phyloP scores from a whole-genome alignment of 768 basidiomycete genomes.

The Hypsizygus marmoreus region DNA sequence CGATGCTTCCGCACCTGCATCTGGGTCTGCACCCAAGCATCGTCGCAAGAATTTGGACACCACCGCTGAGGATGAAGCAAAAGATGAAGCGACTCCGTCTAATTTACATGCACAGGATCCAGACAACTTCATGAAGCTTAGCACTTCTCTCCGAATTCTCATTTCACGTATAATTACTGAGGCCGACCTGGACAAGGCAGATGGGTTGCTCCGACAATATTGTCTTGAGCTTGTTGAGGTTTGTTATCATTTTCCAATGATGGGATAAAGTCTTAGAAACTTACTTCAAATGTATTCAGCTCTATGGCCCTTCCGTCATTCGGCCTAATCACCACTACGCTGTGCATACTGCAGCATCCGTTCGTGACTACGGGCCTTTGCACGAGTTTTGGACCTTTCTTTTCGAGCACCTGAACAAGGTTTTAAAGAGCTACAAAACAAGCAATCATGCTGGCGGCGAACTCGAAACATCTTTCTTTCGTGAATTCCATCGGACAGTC shows the following conservation, averaged over 20 bases:
- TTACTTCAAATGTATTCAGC: conserved; percentile 14
- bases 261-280: background rate
- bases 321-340: conserved; percentile 40
- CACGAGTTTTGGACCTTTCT: conserved; percentile 40
- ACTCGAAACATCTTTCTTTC: conserved; percentile 27
- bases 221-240: background rate
- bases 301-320: conserved; percentile 31
- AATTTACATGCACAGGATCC: background rate
- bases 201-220: background rate
- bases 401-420: conserved; percentile 36
- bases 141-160: background rate
- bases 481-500: conserved; percentile 24
- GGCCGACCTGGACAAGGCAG: background rate
- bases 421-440: conserved; percentile 35
- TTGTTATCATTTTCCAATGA: background rate
- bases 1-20: background rate
- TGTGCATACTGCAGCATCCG: conserved; percentile 26
- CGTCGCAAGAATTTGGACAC: no score
- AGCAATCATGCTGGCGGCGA: conserved; percentile 33
- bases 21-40: no score
- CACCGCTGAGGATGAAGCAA: background rate
- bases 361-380: conserved; percentile 35
- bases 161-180: background rate
- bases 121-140: background rate
- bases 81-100: background rate